Evolutionary conservation across 2,329 filamentous ascomycete species (phyloP), one percentile per base, ranked within the genome.

Genomic region (Aspergillus neotritici): DNA sequence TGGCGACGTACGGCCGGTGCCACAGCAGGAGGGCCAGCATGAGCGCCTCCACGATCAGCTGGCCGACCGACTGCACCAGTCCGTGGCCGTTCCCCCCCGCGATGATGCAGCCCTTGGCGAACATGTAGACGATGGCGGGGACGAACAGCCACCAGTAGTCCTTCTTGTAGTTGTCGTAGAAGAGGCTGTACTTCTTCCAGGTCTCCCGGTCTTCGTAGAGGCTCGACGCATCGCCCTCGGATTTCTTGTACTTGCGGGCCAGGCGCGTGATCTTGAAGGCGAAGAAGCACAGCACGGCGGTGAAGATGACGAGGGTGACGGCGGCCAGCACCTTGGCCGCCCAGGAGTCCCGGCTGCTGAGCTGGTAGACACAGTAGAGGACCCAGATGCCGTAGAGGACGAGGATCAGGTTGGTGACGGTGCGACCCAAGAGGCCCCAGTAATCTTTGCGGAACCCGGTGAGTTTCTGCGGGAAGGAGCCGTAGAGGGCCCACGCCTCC

Each of bases 101-200:
- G 52, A 97, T 83, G 45, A 91, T 81, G 48, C 82, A 84, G 42
- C 91, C 90, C 71, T 93, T 93, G 62, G 82, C 83, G 61, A 96
- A 89, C 74, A 90, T 86, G 74, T 97, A 97, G 51, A 89, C 48
- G 59, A 97, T 95, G 48, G 79, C 75, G 0, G 93, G 93, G 11
- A 97, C 77, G 62, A 98, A 97, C 16, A 96, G 70, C 91, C 91
- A 97, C 93, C 93, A 98, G 73, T 91, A 95, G 56, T 83, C 81
- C 67, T 86, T 88, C 72, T 88, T 89, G 76, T 95, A 97, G 56
- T 84, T 84, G 60, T 97, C 93, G 73, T 98, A 98, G 71, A 98
- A 97, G 49, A 96, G 76, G 58, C 87, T 93, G 76, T 98, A 98
- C 72, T 93, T 94, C 64, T 87, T 77, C 90, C 93, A 96, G 32